Conservation (phyloP, 1,139 yeast genomes). For the Yamadazyma pseudoaaseri region DNA sequence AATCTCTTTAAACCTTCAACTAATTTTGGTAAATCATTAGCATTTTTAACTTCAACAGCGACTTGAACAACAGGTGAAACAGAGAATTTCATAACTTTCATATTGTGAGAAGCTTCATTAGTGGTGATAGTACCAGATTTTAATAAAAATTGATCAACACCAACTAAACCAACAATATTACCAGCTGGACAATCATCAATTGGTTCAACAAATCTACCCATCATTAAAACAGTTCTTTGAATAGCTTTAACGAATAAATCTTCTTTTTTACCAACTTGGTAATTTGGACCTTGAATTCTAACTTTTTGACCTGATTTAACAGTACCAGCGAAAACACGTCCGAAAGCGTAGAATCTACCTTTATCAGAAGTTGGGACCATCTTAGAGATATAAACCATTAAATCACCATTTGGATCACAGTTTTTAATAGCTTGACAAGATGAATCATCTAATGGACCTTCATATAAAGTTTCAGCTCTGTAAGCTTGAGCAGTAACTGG, state of each 20-base stretch:
- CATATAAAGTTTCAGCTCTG: conserved; percentile 99
- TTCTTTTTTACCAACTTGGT: conserved; percentile 96
- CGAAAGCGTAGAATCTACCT: conserved; percentile 99
- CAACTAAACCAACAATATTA: conserved; percentile 99
- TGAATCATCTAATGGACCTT: conserved; percentile 97
- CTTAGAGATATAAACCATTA: conserved; percentile 99
- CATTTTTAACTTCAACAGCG: conserved; percentile 99
- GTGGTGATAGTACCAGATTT: conserved; percentile 99
- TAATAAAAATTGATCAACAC: conserved; percentile 99
- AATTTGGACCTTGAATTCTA: conserved; percentile 99
- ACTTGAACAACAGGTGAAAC: conserved; percentile 99
- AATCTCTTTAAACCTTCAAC: conserved; percentile 99
- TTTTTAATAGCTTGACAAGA: conserved; percentile 89
- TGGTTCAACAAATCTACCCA: conserved; percentile 98
- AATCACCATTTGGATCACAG: conserved; percentile 98
- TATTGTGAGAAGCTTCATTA: conserved; percentile 95
- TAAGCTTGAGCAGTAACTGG: conserved; percentile 98
- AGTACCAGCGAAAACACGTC: conserved; percentile 99
- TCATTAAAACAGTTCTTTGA: conserved; percentile 99
- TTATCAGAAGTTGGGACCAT: conserved; percentile 99
- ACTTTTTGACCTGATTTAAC: conserved; percentile 98
- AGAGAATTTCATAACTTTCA: conserved; percentile 99
- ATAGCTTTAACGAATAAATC: conserved; percentile 96
- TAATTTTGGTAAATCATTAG: conserved; percentile 98
- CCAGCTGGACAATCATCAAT: conserved; percentile 99